Evolutionary conservation across 768 basidiomycete genomes (phyloP).

Genomic region (Phaeotremella skinneri): DNA sequence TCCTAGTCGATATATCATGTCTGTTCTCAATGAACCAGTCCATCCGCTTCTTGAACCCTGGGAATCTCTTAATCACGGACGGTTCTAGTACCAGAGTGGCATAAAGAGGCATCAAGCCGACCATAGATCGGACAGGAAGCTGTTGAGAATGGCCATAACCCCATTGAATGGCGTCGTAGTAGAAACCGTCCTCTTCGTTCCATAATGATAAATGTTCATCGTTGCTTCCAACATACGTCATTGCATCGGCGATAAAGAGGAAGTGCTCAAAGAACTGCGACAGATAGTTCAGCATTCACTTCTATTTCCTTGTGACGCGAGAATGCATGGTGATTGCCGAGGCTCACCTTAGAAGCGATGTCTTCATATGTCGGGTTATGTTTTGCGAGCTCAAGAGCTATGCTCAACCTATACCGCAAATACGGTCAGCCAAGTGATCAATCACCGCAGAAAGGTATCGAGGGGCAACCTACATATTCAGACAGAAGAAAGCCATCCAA

Average conservation of each 20-base stretch:
- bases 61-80: slow-evolving; percentile 79
- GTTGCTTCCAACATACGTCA: slow-evolving; percentile 85
- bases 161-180: slow-evolving; percentile 95
- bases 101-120: slow-evolving; percentile 96
- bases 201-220: slow-evolving; percentile 74
- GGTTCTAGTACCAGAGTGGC: slow-evolving; percentile 93
- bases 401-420: slow-evolving; percentile 69
- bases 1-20: slow-evolving; percentile 78
- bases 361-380: slow-evolving; percentile 98
- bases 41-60: slow-evolving; percentile 97
- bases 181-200: slow-evolving; percentile 97
- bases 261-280: slow-evolving; percentile 69
- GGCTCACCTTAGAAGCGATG: slow-evolving; percentile 95
- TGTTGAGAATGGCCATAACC: slow-evolving; percentile 77
- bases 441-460: too few species aligned
- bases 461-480: slow-evolving; percentile 88
- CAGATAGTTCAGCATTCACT: slow-evolving; percentile 7
- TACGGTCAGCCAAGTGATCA: neutral
- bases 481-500: slow-evolving; percentile 99
- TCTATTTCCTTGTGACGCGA: neutral
- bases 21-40: slow-evolving; percentile 98
- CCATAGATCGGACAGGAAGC: slow-evolving; percentile 87
- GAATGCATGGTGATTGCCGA: slow-evolving; percentile 58
- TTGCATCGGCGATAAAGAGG: slow-evolving; percentile 96
- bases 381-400: slow-evolving; percentile 95